phyloP scores from a whole-genome alignment of 2,329 filamentous ascomycete genomes.

The Elsinoe perseae region DNA sequence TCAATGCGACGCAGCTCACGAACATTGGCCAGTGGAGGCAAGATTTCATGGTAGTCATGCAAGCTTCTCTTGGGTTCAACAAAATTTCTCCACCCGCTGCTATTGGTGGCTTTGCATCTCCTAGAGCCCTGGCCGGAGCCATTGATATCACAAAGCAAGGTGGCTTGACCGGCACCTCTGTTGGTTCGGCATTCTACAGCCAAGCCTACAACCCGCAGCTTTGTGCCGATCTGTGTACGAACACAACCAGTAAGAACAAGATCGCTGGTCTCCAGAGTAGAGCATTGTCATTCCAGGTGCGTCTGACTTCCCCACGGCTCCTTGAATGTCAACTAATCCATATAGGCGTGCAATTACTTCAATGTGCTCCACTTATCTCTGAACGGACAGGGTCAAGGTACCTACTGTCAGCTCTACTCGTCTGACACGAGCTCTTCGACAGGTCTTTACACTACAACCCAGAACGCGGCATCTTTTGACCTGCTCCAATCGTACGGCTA shows the following conservation, averaged over 20 bases:
- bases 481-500: slow-evolving; percentile 17
- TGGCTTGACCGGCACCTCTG: not conserved
- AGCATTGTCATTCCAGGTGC: not conserved
- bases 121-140: slow-evolving; percentile 15
- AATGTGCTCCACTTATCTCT: slow-evolving; percentile 30
- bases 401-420: slow-evolving; percentile 31
- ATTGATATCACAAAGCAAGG: not conserved
- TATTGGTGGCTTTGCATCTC: not conserved
- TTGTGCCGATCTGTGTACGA: slow-evolving; percentile 13
- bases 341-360: slow-evolving; percentile 23
- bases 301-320: not conserved
- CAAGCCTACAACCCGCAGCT: slow-evolving; percentile 7
- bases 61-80: slow-evolving; percentile 19
- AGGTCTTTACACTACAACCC: not conserved
- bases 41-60: slow-evolving; percentile 27
- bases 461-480: slow-evolving; percentile 13
- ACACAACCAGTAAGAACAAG: not conserved
- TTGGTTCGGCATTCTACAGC: not conserved
- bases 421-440: slow-evolving; percentile 11
- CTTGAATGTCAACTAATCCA: not conserved
- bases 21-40: slow-evolving; percentile 25
- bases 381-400: slow-evolving; percentile 28
- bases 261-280: not conserved
- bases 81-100: slow-evolving; percentile 14
- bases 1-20: slow-evolving; percentile 20